phyloP scores from a whole-genome alignment of 768 basidiomycete species.

The Suillus bovinus region DNA sequence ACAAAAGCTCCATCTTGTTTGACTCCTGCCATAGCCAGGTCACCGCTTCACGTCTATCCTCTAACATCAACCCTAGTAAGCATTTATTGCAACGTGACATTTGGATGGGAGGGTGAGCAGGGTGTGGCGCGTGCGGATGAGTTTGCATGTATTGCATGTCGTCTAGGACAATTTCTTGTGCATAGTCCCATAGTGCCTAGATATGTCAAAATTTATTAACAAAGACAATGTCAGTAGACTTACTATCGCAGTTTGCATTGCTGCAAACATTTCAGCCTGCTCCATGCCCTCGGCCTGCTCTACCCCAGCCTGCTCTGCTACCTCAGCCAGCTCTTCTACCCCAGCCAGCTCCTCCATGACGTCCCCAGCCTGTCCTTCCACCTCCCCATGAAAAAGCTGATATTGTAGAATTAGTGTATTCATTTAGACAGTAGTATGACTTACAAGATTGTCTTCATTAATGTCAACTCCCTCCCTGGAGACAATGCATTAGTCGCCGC shows the following conservation, averaged over 20 bases:
- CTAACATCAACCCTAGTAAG: not conserved
- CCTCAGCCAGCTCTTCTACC: too few relatives aligned
- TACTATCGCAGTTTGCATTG: too few relatives aligned
- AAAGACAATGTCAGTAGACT: too few relatives aligned
- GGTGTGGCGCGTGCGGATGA: not conserved
- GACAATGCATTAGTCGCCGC: too few relatives aligned
- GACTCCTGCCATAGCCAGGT: not conserved
- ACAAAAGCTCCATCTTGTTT: not conserved
- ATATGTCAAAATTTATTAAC: not conserved
- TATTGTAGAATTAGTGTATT: not conserved
- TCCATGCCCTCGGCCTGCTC: too few relatives aligned
- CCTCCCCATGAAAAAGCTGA: not conserved
- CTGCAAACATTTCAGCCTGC: too few relatives aligned
- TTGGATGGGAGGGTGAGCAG: not conserved
- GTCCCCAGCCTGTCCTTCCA: not conserved
- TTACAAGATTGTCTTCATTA: not conserved
- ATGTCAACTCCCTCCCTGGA: not conserved
- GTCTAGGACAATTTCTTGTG: not conserved
- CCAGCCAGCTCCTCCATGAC: not conserved
- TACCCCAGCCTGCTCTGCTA: not conserved
- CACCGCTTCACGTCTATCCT: not conserved
- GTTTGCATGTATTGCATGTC: not conserved
- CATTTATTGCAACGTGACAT: not conserved
- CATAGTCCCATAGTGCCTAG: not conserved
- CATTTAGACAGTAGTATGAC: not conserved